Evolutionary conservation across 805 yeast species (phyloP), one percentile per base, ranked within the genome.

Genomic region (Candida ponderosae): DNA sequence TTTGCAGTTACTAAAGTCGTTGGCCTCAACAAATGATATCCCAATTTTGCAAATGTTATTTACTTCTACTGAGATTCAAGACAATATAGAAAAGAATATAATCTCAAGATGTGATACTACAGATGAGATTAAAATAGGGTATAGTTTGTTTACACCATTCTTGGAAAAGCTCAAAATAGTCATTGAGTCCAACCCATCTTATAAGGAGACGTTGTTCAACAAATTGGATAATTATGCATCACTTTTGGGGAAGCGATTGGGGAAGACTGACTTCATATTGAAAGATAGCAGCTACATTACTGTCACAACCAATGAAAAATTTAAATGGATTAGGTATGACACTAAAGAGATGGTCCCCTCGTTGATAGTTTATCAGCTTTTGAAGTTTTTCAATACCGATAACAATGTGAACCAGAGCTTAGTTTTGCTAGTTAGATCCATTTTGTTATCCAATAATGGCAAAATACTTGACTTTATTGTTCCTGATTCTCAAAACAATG

Each of bases 381-480:
- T 34, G 24, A 38, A 26, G 17, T 51, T 48, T 34, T 56, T 52
- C 43, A 40, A 41, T 28, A 56, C 52, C 32, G 27, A 26, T 3
- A 23, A 33, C 4, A 38, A 37, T 6, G 24, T 33, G 8, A 54
- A 51, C 33, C 7, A 28, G 7, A 11, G 32, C 2, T 34, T 53
- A 13, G 35, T 48, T 16, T 23, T 35, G 11, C 20, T 47, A 10
- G 33, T 52, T 1, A 32, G 30, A 15, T 32, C 17, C 18, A 18
- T 45, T 13, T 16, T 33, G 1, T 15, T 29, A n/a, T 31, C 18
- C 17, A 33, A 31, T 21, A 26, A 31, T 5, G 40, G 39, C 5
- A 37, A 29, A n/a, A 32, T 42, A 13, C 26, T 34, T 11, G 36
- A 44, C 33, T 37, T 40, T 28, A 5, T 40, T 11, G 11, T 38